phyloP scores from a whole-genome alignment of 2,329 filamentous ascomycete genomes.

The Claviceps arundinis region DNA sequence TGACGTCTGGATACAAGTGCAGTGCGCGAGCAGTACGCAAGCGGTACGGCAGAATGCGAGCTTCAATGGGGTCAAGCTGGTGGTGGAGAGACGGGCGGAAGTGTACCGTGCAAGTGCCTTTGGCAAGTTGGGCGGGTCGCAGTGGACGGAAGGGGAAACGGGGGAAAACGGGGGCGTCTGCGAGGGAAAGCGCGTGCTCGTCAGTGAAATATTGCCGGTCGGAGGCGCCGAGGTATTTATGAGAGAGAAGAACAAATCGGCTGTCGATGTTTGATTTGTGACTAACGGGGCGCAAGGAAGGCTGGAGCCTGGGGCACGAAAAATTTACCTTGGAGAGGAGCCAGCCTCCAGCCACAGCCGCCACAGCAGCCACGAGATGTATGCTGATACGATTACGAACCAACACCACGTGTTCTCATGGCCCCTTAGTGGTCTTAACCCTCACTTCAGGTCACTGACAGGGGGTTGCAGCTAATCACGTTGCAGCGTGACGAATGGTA shows the following conservation, averaged over 20 bases:
- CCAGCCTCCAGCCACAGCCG: conserved; percentile 3
- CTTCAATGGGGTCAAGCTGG: not conserved
- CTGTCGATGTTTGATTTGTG: conserved; percentile 21
- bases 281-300: conserved; percentile 24
- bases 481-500: too few relatives aligned
- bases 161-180: conserved; percentile 20
- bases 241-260: conserved; percentile 25
- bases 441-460: too few relatives aligned
- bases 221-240: conserved; percentile 34
- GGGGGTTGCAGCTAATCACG: too few relatives aligned
- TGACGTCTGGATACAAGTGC: conserved; percentile 1
- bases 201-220: conserved; percentile 29
- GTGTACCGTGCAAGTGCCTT: conserved; percentile 11
- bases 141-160: conserved; percentile 10
- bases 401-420: not conserved
- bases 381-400: not conserved
- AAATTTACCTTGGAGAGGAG: conserved; percentile 23
- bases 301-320: conserved; percentile 17
- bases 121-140: conserved; percentile 8
- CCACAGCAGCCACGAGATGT: not conserved
- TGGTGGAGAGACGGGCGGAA: not conserved
- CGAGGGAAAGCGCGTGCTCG: conserved; percentile 33
- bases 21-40: conserved; percentile 1
- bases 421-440: too few relatives aligned
- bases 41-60: conserved; percentile 1